These are phyloP conservation scores for grape (Vitis vinifera) DNA, from an alignment of 164 flowering plant genomes.

Conservation along the genomic window ASM3070453v1 NC_081822.1:5072501-5073000, in stretches of 20 bases:
- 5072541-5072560: constrained; percentile 37
- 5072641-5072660: constrained; percentile 34
- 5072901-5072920: constrained; percentile 31
- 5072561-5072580: constrained; percentile 37
- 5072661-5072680: constrained; percentile 53
- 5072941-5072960: constrained; percentile 37
- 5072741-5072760: constrained; percentile 62
- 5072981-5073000: constrained; percentile 37
- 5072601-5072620: constrained; percentile 40
- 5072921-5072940: constrained; percentile 29
- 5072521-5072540: constrained; percentile 37
- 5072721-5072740: constrained; percentile 55
- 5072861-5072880: not conserved
- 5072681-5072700: constrained; percentile 50
- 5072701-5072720: constrained; percentile 58
- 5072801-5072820: too few relatives aligned
- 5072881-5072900: constrained; percentile 17
- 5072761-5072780: not conserved
- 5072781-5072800: too few relatives aligned
- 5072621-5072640: constrained; percentile 40
- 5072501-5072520: constrained; percentile 34
- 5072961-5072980: constrained; percentile 39
- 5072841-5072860: too few relatives aligned
- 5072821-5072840: too few relatives aligned
- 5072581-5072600: constrained; percentile 41